Percentiles rank a stretch among this genome's conserved stretches.
These are phyloP conservation scores for Acer campestre DNA, from an alignment of 345 rosid species.

Conservation along the genomic window DNA sequence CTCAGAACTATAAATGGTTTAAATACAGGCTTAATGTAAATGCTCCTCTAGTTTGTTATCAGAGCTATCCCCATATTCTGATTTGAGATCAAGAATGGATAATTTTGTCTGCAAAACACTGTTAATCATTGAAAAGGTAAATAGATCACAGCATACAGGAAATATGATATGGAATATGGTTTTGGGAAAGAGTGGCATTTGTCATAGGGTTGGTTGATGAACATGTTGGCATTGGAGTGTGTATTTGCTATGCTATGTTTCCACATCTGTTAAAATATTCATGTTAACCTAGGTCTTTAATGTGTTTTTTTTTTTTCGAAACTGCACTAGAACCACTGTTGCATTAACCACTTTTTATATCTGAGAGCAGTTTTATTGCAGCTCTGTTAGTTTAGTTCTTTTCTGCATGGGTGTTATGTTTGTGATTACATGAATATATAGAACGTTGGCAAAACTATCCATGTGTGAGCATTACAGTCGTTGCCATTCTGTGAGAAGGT, in stretches of 20 bases:
- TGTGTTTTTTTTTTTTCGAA: too few relatives aligned
- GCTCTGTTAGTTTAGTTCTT: too few relatives aligned
- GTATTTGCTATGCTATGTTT: too few relatives aligned
- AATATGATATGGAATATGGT: not conserved
- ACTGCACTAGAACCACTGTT: too few relatives aligned
- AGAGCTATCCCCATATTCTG: not conserved
- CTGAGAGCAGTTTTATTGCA: too few relatives aligned
- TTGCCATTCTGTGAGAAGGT: not conserved
- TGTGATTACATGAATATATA: not conserved
- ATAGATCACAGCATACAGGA: not conserved
- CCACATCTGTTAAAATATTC: too few relatives aligned
- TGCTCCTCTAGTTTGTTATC: not conserved
- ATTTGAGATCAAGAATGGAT: not conserved
- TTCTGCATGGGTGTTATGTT: too few relatives aligned
- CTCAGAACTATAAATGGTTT: not conserved
- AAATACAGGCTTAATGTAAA: not conserved
- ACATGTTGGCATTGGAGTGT: too few relatives aligned
- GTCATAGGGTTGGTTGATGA: not conserved
- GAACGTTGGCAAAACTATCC: not conserved
- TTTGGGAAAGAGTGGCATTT: constrained; percentile 1
- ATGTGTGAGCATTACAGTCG: not conserved
- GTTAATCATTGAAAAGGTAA: not conserved
- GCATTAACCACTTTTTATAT: too few relatives aligned
- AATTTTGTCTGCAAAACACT: not conserved
- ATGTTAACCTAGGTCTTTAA: too few relatives aligned